phyloP scores from a whole-genome alignment of 2,329 filamentous ascomycete species.

The Fusarium temperatum region DNA sequence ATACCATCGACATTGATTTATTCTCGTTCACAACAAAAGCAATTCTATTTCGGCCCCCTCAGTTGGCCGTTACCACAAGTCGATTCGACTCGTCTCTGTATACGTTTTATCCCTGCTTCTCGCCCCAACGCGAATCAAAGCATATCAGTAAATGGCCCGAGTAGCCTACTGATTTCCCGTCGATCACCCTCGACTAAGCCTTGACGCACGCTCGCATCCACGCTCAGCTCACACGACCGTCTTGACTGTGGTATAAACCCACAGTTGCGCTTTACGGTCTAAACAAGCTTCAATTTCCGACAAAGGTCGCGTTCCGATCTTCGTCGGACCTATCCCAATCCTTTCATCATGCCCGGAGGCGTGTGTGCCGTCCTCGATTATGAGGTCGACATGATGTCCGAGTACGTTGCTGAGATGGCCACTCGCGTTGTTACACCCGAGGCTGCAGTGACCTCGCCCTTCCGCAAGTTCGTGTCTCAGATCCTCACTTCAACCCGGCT shows the following conservation, averaged over 20 bases:
- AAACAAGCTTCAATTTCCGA: conserved; percentile 41
- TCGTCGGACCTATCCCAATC: conserved; percentile 48
- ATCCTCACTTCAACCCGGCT: conserved; percentile 90
- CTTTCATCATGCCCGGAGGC: conserved; percentile 74
- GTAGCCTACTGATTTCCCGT: conserved; percentile 38
- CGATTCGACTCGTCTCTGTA: conserved; percentile 3
- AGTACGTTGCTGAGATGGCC: conserved; percentile 93
- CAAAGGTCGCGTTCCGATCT: conserved; percentile 52
- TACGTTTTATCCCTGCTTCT: conserved; percentile 30
- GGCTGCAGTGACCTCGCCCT: conserved; percentile 70
- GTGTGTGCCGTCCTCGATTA: conserved; percentile 96
- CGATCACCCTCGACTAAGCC: conserved; percentile 25
- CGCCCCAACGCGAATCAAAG: conserved; percentile 23
- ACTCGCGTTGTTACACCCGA: conserved; percentile 65
- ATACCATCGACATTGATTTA: conserved; percentile 11
- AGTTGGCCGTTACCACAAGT: conserved; percentile 4
- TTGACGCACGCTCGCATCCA: conserved; percentile 1
- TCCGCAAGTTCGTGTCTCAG: conserved; percentile 91
- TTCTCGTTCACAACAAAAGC: conserved; percentile 25
- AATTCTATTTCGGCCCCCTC: conserved; percentile 6
- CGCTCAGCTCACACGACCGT: conserved; percentile 12
- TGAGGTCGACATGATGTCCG: conserved; percentile 94
- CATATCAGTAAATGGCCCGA: conserved; percentile 48
- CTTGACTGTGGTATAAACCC: conserved; percentile 26
- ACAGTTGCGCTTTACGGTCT: conserved; percentile 27